Evolutionary conservation across 352 stramenopile species (phyloP), one percentile per base, ranked within the genome.

Genomic region (Globisporangium paddicum): DNA sequence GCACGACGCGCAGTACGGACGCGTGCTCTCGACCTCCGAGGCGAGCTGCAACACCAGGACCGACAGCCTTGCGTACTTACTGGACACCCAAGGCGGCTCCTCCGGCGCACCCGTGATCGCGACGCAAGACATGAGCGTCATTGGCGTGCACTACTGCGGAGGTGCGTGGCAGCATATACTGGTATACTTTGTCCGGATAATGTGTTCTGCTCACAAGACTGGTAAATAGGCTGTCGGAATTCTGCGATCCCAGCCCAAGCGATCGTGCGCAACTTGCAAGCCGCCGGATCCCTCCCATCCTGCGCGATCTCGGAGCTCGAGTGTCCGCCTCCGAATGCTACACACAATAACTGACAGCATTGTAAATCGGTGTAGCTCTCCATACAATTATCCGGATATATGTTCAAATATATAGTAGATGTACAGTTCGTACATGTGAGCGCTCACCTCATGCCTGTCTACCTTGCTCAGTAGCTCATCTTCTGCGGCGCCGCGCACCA

Each of bases 401-500:
- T n/a, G n/a, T n/a, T n/a, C n/a, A n/a, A n/a, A n/a, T n/a, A n/a
- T n/a, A n/a, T n/a, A 44, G 38, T 44, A 18, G 19, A 42, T 42
- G 37, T 42, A n/a, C 14, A 42, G 28, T 32, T n/a, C 16, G 35
- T 16, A 19, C n/a, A 42, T n/a, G n/a, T n/a, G n/a, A n/a, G n/a
- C n/a, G 37, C 14, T 42, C 37, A 2, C 38, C 8, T 21, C 16
- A 21, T 18, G 1, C 8, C 38, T 9, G 21, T 19, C n/a, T 18
- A 21, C 42, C 48, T 52, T 58, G n/a, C n/a, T n/a, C 59, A 94
- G 62, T 92, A 94, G 63, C 80, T 92, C 80, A 92, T 89, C 51
- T 92, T 94, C 63, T 94, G 84, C 13, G 84, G 84, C 40, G 82
- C 80, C 1, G 73, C 72, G 68, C 84, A 94, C 84, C 84, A 92